Evolutionary conservation across 805 yeast species (phyloP).

Genomic region (Nakazawaea ishiwadae): DNA sequence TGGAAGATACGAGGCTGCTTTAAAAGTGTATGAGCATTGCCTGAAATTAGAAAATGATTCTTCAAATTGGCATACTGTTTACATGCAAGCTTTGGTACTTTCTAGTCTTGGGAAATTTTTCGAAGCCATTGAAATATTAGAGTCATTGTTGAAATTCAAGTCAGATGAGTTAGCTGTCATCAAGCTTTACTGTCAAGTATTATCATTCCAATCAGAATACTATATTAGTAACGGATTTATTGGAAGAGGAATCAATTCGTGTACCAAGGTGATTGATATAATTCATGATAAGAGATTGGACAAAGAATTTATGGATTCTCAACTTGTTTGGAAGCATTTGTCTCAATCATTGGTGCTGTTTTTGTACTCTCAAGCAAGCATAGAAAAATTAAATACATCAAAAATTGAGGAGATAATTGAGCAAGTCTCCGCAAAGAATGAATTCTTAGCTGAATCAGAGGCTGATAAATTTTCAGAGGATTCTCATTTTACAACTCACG

Average conservation of each 20-base stretch:
- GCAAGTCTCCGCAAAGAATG: slow-evolving; percentile 4
- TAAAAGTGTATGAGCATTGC: slow-evolving; percentile 73
- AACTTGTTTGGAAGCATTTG: slow-evolving; percentile 62
- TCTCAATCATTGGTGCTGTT: slow-evolving; percentile 54
- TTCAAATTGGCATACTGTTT: slow-evolving; percentile 59
- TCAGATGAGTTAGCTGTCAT: slow-evolving; percentile 42
- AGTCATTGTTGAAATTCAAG: slow-evolving; percentile 32
- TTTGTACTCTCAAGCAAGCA: slow-evolving; percentile 49
- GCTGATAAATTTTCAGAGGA: too few relatives aligned
- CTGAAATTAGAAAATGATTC: slow-evolving; percentile 28
- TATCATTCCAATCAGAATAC: slow-evolving; percentile 47
- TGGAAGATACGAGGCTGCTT: slow-evolving; percentile 84
- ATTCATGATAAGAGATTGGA: slow-evolving; percentile 20
- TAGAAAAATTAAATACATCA: slow-evolving; percentile 45
- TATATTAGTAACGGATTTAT: slow-evolving; percentile 57
- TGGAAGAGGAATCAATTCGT: slow-evolving; percentile 55
- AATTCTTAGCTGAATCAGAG: slow-evolving; percentile 2
- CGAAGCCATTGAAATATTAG: slow-evolving; percentile 47
- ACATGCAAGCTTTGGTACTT: slow-evolving; percentile 62
- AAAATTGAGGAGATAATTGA: slow-evolving; percentile 24
- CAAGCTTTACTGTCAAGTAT: slow-evolving; percentile 32
- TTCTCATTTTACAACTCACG: too few relatives aligned
- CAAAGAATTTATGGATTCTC: slow-evolving; percentile 26
- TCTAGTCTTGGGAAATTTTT: slow-evolving; percentile 63
- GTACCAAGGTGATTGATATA: slow-evolving; percentile 31